phyloP scores from a whole-genome alignment of 495 filamentous ascomycete genomes.

The Pyrenula massariospora region DNA sequence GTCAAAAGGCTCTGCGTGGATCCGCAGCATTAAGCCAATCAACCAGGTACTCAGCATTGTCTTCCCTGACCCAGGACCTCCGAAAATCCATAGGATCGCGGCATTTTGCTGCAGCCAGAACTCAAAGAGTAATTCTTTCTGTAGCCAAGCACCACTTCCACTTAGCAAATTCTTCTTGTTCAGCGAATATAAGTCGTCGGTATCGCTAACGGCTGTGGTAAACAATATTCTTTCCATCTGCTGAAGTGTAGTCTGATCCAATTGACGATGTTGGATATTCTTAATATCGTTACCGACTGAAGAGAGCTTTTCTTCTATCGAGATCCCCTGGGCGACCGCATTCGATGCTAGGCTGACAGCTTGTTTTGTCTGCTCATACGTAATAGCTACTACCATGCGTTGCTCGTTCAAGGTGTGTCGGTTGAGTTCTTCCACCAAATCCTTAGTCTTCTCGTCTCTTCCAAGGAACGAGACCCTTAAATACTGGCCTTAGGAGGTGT shows the following conservation, averaged over 20 bases:
- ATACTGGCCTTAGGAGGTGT: not conserved
- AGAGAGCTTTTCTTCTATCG: not conserved
- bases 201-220: not conserved
- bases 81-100: not conserved
- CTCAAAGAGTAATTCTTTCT: not conserved
- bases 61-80: not conserved
- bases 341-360: not conserved
- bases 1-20: not conserved
- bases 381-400: not conserved
- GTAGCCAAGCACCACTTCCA: conserved; percentile 1
- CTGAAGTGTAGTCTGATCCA: not conserved
- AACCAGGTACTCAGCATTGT: not conserved
- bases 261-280: not conserved
- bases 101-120: not conserved
- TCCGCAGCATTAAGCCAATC: not conserved
- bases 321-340: not conserved
- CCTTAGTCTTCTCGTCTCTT: not conserved
- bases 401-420: not conserved
- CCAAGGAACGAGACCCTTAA: not conserved
- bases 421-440: not conserved
- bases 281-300: not conserved
- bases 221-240: not conserved
- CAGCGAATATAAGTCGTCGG: not conserved
- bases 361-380: not conserved
- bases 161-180: not conserved